Conservation (phyloP, 1,139 yeast species). For the Geotrichum histeridarum region DNA sequence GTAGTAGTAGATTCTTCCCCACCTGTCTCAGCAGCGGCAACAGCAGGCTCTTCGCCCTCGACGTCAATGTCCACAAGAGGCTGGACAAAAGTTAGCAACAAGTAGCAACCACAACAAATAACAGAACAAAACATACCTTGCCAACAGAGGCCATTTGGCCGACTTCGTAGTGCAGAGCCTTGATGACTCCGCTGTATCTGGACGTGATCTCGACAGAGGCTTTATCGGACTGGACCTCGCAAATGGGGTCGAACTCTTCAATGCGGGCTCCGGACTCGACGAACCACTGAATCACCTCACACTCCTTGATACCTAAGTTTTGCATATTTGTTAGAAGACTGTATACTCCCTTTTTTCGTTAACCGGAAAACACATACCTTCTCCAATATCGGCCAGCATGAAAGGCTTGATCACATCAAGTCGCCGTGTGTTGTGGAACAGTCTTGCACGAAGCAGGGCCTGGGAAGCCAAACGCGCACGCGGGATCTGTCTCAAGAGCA, state of each 20-base stretch:
- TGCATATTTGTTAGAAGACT: neutral
- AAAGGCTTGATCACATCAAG: slow-evolving; percentile 27
- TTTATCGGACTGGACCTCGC: slow-evolving; percentile 39
- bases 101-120: neutral
- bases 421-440: slow-evolving; percentile 9
- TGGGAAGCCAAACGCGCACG: slow-evolving; percentile 1
- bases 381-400: slow-evolving; percentile 38
- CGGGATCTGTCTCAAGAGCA: neutral
- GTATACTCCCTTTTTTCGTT: neutral
- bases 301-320: slow-evolving; percentile 31
- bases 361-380: slow-evolving; percentile 24
- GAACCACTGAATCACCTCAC: slow-evolving; percentile 40
- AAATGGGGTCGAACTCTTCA: slow-evolving; percentile 37
- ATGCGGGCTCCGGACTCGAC: slow-evolving; percentile 38
- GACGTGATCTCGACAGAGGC: slow-evolving; percentile 39
- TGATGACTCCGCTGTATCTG: slow-evolving; percentile 35
- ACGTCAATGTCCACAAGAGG: slow-evolving; percentile 37
- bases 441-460: neutral
- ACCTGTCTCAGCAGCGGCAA: neutral
- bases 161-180: slow-evolving; percentile 35
- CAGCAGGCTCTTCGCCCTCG: slow-evolving; percentile 19
- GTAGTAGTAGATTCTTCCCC: neutral
- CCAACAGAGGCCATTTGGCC: slow-evolving; percentile 39
- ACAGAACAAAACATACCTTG: slow-evolving; percentile 15
- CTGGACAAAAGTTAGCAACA: neutral